Evolutionary conservation across 345 rosid genomes (phyloP).

Genomic region (Populus tremula): DNA sequence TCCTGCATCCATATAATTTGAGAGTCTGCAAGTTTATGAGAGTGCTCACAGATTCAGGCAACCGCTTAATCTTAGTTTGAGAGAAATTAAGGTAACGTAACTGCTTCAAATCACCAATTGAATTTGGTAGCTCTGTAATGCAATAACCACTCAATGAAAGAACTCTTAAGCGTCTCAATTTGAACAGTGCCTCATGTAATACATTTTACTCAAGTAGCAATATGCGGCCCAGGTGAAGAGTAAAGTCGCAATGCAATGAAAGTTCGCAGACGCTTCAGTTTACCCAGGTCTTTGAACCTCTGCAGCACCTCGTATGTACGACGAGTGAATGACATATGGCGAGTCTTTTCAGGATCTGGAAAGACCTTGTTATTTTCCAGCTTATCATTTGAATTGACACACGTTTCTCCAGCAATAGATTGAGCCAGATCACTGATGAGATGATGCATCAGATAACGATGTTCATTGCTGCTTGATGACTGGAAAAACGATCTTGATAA

Average conservation of each 20-base stretch:
- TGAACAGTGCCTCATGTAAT: not conserved
- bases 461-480: not conserved
- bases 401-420: constrained; percentile 2
- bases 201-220: not conserved
- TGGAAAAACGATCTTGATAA: constrained; percentile 20
- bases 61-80: not conserved
- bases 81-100: constrained; percentile 12
- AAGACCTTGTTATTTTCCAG: not conserved
- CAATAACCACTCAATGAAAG: not conserved
- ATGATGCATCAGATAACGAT: constrained; percentile 19
- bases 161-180: not conserved
- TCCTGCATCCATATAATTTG: constrained; percentile 16
- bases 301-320: not conserved
- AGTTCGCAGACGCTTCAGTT: not conserved
- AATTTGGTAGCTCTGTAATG: constrained; percentile 7
- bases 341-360: constrained; percentile 6
- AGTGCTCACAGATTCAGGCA: not conserved
- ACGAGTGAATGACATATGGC: constrained; percentile 7
- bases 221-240: too few species aligned
- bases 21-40: constrained; percentile 28
- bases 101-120: constrained; percentile 7
- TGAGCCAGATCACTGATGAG: constrained; percentile 22
- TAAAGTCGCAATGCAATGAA: not conserved
- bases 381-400: not conserved
- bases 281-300: not conserved